Conservation (phyloP, 2,329 filamentous ascomycete genomes). For the Monosporascus sp. region DNA sequence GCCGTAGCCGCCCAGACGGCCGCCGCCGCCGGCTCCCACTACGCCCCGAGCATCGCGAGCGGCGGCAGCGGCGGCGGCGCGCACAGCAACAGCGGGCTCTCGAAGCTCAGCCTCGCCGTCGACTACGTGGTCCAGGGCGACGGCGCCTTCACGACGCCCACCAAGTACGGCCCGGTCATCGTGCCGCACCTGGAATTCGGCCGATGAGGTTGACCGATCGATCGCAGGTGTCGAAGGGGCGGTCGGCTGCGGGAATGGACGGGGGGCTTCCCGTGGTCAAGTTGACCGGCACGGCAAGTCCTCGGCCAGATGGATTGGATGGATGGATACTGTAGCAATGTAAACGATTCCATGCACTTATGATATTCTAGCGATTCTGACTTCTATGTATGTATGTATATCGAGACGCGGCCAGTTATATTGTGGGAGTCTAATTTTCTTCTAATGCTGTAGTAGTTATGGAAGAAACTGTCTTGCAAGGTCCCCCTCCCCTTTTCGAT, state of each 20-base stretch:
- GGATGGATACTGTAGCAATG: too few relatives aligned
- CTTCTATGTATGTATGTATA: too few relatives aligned
- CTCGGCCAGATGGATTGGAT: too few relatives aligned
- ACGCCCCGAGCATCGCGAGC: constrained; percentile 21
- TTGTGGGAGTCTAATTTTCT: background rate
- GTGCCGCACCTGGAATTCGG: constrained; percentile 81
- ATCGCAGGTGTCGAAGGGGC: background rate
- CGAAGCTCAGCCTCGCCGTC: constrained; percentile 78
- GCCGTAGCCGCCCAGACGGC: constrained; percentile 64
- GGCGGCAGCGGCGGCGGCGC: constrained; percentile 14
- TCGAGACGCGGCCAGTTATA: too few relatives aligned
- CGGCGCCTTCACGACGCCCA: constrained; percentile 70
- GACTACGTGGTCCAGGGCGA: constrained; percentile 98
- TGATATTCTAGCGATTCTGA: too few relatives aligned
- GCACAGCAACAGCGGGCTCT: constrained; percentile 41
- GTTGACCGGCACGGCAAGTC: too few relatives aligned
- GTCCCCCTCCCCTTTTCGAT: background rate
- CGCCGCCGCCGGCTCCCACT: constrained; percentile 52
- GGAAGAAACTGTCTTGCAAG: background rate
- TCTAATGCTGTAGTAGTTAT: too few relatives aligned
- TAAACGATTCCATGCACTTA: too few relatives aligned
- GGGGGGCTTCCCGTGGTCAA: too few relatives aligned
- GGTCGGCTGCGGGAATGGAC: background rate
- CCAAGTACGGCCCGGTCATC: constrained; percentile 96
- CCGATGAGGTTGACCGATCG: constrained; percentile 33